Conservation (phyloP, 192 early-diverging fungal genomes). For the Cetraspora pellucida region DNA sequence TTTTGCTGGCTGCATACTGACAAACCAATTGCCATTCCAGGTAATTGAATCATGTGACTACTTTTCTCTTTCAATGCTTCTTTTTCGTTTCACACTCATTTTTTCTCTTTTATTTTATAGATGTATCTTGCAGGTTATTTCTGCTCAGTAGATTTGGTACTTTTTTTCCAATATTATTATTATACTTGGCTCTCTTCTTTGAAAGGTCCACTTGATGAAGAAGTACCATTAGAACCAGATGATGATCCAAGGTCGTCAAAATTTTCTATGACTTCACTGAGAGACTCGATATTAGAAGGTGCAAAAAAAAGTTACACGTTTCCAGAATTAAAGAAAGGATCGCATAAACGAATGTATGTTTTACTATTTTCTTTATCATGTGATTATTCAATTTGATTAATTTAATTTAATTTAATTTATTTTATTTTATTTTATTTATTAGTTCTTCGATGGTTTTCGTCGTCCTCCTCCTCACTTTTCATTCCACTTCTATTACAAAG, state of each 20-base stretch:
- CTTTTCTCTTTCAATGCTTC: not conserved
- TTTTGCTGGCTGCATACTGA: slow-evolving; percentile 69
- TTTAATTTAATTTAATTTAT: not conserved
- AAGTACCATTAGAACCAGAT: too few species aligned
- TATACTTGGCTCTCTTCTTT: slow-evolving; percentile 29
- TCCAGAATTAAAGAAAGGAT: slow-evolving; percentile 17
- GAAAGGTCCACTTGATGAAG: too few species aligned
- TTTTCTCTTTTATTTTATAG: slow-evolving; percentile 36
- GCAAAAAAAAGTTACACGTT: slow-evolving; percentile 33
- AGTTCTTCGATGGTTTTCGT: slow-evolving; percentile 25
- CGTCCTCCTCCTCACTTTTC: slow-evolving; percentile 27
- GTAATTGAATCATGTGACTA: slow-evolving; percentile 38
- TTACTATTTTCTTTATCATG: not conserved
- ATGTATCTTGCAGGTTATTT: slow-evolving; percentile 55
- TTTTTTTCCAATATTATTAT: slow-evolving; percentile 49
- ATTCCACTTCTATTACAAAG: not conserved
- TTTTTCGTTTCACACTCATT: slow-evolving; percentile 6
- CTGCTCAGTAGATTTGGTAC: slow-evolving; percentile 44
- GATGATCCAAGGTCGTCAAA: not conserved
- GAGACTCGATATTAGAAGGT: slow-evolving; percentile 5
- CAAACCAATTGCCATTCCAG: slow-evolving; percentile 79
- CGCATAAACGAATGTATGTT: slow-evolving; percentile 22
- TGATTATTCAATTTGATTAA: not conserved
- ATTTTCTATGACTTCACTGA: not conserved
- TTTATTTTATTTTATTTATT: not conserved